These are phyloP conservation scores for Suhomyces bolitotheri DNA, from an alignment of 1,139 yeast species.

Conservation along the genomic window DNA sequence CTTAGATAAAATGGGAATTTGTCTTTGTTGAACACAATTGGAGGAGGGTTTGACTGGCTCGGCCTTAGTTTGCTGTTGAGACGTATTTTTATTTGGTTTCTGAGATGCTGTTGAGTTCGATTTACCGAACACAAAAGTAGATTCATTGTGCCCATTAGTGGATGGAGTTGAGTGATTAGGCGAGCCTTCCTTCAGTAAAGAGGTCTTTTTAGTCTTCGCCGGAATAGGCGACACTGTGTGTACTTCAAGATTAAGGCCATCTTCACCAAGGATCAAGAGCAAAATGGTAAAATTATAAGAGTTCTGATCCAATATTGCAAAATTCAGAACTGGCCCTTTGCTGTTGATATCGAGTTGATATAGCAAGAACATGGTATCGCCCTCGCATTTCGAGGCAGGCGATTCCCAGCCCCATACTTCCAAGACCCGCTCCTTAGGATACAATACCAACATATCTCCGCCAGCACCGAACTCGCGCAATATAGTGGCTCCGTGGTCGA, in stretches of 20 bases:
- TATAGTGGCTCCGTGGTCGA: background rate
- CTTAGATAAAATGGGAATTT: no score
- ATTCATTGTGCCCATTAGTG: no score
- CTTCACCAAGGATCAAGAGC: no score
- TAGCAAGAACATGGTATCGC: slow-evolving; percentile 36
- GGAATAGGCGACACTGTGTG: background rate
- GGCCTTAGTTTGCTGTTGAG: no score
- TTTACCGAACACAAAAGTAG: no score
- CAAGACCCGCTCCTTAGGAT: slow-evolving; percentile 25
- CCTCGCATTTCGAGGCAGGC: slow-evolving; percentile 21
- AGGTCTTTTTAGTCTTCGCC: background rate
- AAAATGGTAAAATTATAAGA: background rate
- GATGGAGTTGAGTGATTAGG: no score
- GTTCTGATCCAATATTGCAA: slow-evolving; percentile 1
- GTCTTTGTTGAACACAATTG: background rate
- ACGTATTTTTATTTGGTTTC: background rate
- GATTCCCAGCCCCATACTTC: slow-evolving; percentile 58
- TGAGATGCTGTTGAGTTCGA: background rate
- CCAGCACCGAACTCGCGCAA: slow-evolving; percentile 13
- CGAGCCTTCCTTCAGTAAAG: no score
- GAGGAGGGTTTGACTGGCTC: background rate
- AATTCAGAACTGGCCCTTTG: background rate
- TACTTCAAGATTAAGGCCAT: no score
- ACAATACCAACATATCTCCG: slow-evolving; percentile 49
- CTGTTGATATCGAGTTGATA: slow-evolving; percentile 8